Percentiles rank a stretch among this genome's conserved stretches.
These are phyloP conservation scores for Oryza officinalis DNA, from an alignment of 176 grass and related monocot species.

Conservation along the genomic window DNA sequence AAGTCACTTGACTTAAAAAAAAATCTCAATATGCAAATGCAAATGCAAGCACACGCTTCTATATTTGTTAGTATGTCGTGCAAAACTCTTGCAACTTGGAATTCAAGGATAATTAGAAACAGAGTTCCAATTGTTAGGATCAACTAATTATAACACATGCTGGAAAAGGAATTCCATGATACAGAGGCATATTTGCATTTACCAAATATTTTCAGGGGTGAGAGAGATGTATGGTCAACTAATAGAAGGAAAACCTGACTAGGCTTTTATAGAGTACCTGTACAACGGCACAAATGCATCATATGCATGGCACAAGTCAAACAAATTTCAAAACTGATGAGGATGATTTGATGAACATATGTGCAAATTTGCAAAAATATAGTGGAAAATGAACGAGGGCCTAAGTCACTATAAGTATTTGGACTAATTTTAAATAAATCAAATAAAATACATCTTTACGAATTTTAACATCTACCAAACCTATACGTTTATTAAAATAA, in stretches of 20 bases:
- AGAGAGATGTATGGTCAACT: neutral
- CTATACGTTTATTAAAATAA: no score
- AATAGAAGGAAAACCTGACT: neutral
- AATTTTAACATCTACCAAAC: no score
- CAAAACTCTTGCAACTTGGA: neutral
- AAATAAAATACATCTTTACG: neutral
- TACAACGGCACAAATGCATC: neutral
- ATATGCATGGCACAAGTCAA: neutral
- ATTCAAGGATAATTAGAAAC: neutral
- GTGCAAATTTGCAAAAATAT: neutral
- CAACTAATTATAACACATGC: no score
- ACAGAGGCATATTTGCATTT: no score
- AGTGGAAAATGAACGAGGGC: neutral
- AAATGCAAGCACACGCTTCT: neutral
- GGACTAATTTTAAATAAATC: neutral
- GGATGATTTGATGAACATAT: neutral
- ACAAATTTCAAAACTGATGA: neutral
- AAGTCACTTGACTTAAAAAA: neutral
- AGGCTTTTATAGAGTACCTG: neutral
- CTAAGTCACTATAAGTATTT: neutral
- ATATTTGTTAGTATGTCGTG: neutral
- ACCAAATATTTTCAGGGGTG: neutral
- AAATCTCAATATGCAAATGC: neutral
- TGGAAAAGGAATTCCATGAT: no score
- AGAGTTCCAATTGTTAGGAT: neutral